These are phyloP conservation scores for Cyclotella cryptica DNA, from an alignment of 108 stramenopile species.

Conservation along the genomic window DNA sequence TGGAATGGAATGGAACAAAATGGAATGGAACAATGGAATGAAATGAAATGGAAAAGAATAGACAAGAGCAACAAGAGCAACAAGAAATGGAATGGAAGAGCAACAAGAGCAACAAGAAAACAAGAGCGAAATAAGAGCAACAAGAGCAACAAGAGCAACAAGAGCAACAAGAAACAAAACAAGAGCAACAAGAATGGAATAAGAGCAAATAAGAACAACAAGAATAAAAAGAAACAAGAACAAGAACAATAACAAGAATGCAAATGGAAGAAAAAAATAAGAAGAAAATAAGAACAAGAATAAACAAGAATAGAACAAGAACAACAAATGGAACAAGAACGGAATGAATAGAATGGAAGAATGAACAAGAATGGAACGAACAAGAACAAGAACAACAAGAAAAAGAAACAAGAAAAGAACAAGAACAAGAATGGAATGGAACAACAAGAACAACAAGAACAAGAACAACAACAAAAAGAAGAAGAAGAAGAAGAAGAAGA, in stretches of 20 bases:
- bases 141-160: not conserved
- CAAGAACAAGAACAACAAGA: not conserved
- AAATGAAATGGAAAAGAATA: not conserved
- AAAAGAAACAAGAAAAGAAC: not conserved
- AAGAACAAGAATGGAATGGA: not conserved
- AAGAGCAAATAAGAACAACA: too few relatives aligned
- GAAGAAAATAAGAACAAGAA: not conserved
- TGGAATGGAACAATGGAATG: not conserved
- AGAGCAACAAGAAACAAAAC: not conserved
- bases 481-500: not conserved
- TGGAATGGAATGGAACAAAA: not conserved
- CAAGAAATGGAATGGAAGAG: not conserved
- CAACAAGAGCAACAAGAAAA: not conserved
- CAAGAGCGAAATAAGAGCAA: not conserved
- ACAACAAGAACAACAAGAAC: not conserved
- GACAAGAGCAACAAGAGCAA: not conserved
- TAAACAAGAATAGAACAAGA: not conserved
- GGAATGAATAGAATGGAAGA: too few relatives aligned
- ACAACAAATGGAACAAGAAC: not conserved
- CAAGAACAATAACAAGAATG: not conserved
- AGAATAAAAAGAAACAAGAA: not conserved
- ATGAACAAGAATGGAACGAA: not conserved
- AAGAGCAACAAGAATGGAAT: not conserved
- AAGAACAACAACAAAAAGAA: not conserved
- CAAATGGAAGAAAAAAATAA: not conserved